Conservation (phyloP, 2,329 filamentous ascomycete species). For the Leptographium galeiforme region DNA sequence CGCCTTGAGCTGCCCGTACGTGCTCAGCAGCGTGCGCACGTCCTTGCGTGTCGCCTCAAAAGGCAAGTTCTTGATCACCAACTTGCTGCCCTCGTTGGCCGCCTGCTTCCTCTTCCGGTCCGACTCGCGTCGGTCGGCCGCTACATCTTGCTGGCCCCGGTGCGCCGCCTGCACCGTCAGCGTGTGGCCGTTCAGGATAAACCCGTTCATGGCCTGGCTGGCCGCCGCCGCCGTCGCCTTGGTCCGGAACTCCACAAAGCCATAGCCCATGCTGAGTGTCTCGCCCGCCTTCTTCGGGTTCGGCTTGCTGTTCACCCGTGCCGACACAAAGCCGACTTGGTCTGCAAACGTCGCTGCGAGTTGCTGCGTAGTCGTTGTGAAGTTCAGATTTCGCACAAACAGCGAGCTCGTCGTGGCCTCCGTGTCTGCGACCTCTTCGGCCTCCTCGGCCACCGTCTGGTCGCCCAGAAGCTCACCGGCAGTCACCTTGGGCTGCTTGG, state of each 20-base stretch:
- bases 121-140: conserved; percentile 70
- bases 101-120: conserved; percentile 72
- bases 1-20: conserved; percentile 84
- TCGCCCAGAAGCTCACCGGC: conserved; percentile 7
- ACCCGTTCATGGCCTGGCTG: conserved; percentile 73
- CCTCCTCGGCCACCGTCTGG: background rate
- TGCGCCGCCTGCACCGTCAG: conserved; percentile 78
- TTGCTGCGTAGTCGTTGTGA: conserved; percentile 65
- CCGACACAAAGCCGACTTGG: conserved; percentile 78
- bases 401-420: conserved; percentile 61
- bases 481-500: conserved; percentile 5
- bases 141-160: conserved; percentile 65
- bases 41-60: conserved; percentile 95
- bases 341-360: conserved; percentile 67
- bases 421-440: conserved; percentile 17
- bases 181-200: conserved; percentile 75
- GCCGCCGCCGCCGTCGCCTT: conserved; percentile 70
- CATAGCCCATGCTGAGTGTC: conserved; percentile 91
- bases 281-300: conserved; percentile 85
- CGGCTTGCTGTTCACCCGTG: conserved; percentile 81
- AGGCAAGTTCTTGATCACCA: conserved; percentile 95
- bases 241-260: conserved; percentile 78
- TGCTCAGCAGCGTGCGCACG: conserved; percentile 68
- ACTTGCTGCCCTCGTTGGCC: conserved; percentile 62
- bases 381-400: conserved; percentile 90